Base-by-base conservation (phyloP, 208 protist species). In the Leishmania amazonensis region DNA sequence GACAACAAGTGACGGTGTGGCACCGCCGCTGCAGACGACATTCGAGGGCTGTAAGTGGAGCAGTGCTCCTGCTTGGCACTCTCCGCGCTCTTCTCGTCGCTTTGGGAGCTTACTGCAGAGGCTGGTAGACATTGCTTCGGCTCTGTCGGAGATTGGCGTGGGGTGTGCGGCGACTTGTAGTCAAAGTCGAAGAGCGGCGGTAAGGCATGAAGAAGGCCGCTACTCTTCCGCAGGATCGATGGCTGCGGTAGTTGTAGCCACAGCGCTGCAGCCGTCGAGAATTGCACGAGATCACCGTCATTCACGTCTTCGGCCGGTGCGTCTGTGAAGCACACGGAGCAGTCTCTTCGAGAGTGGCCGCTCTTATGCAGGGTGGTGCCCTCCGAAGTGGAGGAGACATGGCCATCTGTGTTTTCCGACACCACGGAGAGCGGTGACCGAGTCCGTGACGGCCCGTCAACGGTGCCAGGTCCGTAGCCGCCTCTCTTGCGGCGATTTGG, bases 171-270 rank as follows among this genome's bases (percentile, higher is more conserved):
- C 24, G 80, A 35, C 74, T 83, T 75, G 74, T 79, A 83, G 7
- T 72, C 80, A 35, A 83, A 83, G 62, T 83, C 80, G 40, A 83
- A 83, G 21, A 84, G 81, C 2, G 75, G 54, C 47, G 51, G 53
- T 19, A 62, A 28, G 7, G 75, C 49, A 35, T 49, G n/a, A 28
- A 47, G 75, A 57, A 81, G 80, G 75, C 79, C 80, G 62, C 79
- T 87, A 17, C 60, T 51, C 19, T 81, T 83, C 60, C 71, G 70
- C 40, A 87, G 76, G 38, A 87, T 87, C 7, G 83, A 83, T 35
- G 53, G 62, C 51, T 60, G 72, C 72, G 47, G 72, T 40, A 54
- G 72, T 5, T 45, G 31, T n/a, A 4, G 72, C 51, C 24, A 19
- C n/a, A 13, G 67, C 13, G 35, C 53, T 13, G 17, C 2, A 53